Percentiles rank a stretch among this genome's conserved stretches.
phyloP scores from a whole-genome alignment of 495 filamentous ascomycete species.

The Apodospora peruviana region DNA sequence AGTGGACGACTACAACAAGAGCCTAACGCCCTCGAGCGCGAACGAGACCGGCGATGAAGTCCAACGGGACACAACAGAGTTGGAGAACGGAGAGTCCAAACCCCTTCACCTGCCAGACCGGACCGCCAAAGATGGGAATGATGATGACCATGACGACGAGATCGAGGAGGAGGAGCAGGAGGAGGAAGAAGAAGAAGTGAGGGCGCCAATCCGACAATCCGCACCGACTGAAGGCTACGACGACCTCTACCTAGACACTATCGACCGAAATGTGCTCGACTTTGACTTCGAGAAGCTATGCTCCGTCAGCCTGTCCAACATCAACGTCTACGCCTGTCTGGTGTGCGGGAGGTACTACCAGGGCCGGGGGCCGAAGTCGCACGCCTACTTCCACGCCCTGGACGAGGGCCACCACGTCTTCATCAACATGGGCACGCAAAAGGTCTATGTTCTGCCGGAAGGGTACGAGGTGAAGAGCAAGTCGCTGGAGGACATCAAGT shows the following conservation, averaged over 20 bases:
- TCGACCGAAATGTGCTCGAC: slow-evolving; percentile 81
- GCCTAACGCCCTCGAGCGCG: slow-evolving; percentile 22
- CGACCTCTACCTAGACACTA: slow-evolving; percentile 96
- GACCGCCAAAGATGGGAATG: background rate
- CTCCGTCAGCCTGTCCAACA: slow-evolving; percentile 90
- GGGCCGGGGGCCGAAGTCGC: slow-evolving; percentile 85
- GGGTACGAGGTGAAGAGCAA: slow-evolving; percentile 96
- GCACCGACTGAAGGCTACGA: slow-evolving; percentile 84
- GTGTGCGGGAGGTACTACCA: slow-evolving; percentile 98
- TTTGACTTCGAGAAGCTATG: slow-evolving; percentile 99
- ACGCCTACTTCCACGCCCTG: slow-evolving; percentile 96
- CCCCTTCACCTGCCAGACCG: background rate
- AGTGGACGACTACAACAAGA: slow-evolving; percentile 49
- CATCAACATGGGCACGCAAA: slow-evolving; percentile 94
- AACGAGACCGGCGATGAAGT: slow-evolving; percentile 27
- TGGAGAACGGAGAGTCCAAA: slow-evolving; percentile 4
- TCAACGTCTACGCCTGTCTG: slow-evolving; percentile 97
- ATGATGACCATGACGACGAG: slow-evolving; percentile 5
- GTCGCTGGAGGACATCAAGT: slow-evolving; percentile 97
- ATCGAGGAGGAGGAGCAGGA: background rate
- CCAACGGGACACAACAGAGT: slow-evolving; percentile 17
- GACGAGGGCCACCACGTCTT: slow-evolving; percentile 94
- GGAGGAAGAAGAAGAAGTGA: slow-evolving; percentile 42
- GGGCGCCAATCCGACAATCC: slow-evolving; percentile 54
- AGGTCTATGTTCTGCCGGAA: slow-evolving; percentile 92